Percentiles rank a stretch among this genome's conserved stretches.
Conservation (phyloP, 306 rosid genomes). For the Gillenia trifoliata region DNA sequence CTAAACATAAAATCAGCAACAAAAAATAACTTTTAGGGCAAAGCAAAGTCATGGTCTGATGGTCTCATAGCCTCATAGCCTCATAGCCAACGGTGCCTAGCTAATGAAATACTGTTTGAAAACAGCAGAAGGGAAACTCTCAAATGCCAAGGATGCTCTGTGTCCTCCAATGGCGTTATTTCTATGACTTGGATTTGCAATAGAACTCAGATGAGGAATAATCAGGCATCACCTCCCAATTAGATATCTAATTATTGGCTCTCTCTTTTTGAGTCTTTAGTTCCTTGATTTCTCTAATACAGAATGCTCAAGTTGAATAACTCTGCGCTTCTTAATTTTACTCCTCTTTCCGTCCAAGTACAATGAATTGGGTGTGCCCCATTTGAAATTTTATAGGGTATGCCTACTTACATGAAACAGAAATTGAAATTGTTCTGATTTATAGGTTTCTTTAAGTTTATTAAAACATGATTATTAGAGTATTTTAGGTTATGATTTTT, state of each 20-base stretch:
- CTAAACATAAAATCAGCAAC: not conserved
- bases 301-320: not conserved
- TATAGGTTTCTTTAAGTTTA: no score
- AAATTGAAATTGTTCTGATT: no score
- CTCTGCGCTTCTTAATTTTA: not conserved
- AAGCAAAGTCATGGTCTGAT: not conserved
- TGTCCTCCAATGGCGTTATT: not conserved
- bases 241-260: not conserved
- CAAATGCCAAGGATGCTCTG: conserved; percentile 19
- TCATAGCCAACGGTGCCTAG: not conserved
- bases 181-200: not conserved
- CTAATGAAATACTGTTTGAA: not conserved
- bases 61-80: not conserved
- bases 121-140: not conserved
- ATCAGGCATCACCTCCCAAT: not conserved
- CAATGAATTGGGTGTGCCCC: not conserved
- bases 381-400: not conserved
- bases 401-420: no score
- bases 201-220: not conserved
- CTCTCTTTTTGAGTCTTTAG: not conserved
- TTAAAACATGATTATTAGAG: no score
- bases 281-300: not conserved
- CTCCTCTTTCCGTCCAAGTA: not conserved
- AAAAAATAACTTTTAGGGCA: not conserved
- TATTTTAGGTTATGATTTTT: no score